Evolutionary conservation across 768 basidiomycete species (phyloP).

Genomic region (Rhizopogon roseolus): DNA sequence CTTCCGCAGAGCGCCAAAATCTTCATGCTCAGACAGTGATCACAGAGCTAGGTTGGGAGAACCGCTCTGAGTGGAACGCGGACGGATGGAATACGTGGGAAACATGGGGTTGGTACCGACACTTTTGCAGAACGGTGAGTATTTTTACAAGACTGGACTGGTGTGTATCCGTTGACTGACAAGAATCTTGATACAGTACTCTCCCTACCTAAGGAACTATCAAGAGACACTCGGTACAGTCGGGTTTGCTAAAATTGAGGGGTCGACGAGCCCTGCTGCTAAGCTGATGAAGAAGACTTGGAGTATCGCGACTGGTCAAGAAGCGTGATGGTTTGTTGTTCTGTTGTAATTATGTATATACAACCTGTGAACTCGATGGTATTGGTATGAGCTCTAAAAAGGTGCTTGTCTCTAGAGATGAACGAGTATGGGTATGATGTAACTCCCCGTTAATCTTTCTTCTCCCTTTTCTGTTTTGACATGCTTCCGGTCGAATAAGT

Average conservation of each 20-base stretch:
- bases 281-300: slow-evolving; percentile 62
- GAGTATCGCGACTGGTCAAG: slow-evolving; percentile 66
- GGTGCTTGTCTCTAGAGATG: background rate
- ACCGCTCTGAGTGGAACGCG: slow-evolving; percentile 62
- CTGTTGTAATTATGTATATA: background rate
- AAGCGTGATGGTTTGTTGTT: slow-evolving; percentile 18
- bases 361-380: background rate
- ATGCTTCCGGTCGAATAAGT: slow-evolving; percentile 46
- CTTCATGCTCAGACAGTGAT: slow-evolving; percentile 53
- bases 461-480: slow-evolving; percentile 11
- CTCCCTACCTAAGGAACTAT: slow-evolving; percentile 75
- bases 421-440: background rate
- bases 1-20: slow-evolving; percentile 41
- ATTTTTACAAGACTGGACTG: slow-evolving; percentile 4
- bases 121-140: slow-evolving; percentile 78
- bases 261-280: slow-evolving; percentile 50
- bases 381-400: background rate
- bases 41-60: slow-evolving; percentile 63
- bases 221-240: slow-evolving; percentile 64
- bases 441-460: slow-evolving; percentile 15
- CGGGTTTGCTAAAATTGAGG: slow-evolving; percentile 62
- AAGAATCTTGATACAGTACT: slow-evolving; percentile 45
- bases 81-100: slow-evolving; percentile 84
- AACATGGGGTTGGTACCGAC: slow-evolving; percentile 88
- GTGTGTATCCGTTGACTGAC: slow-evolving; percentile 1